Base-by-base conservation (phyloP, 495 filamentous ascomycete genomes). In the Penicillium crystallinum region DNA sequence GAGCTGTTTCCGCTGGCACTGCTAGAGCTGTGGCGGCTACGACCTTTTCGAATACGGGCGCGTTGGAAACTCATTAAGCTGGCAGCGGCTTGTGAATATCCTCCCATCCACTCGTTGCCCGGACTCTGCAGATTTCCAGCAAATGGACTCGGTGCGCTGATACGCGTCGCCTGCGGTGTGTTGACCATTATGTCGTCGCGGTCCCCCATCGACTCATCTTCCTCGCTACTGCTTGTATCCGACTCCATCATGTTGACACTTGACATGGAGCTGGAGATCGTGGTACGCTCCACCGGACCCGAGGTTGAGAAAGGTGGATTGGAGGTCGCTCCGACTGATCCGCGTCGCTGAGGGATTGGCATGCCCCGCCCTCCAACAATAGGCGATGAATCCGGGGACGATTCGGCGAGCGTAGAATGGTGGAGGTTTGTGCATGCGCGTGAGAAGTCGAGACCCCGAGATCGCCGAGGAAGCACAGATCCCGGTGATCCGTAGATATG, bases 381-480 rank as follows among this genome's bases (percentile, higher is more conserved):
- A 0, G 95, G 95, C 0, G 91, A 96, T 4, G 91, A 95, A 63
- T 96, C 91, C 11, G 95, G 93, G n/a, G 89, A 93, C 0, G 88
- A 86, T 58, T 91, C 85, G 48, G 91, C 91, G 7, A 97, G 77
- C 2, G 87, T 97, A 19, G 93, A 97, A 68, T 97, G 95, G 72
- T 98, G 93, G 10, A 98, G 79, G 57, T 90, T 95, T 4, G 93
- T 97, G 51, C 91, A 92, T 38, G 90, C 90, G 56, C 91, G 80
- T n/a, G 91, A 89, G 68, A 93, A 96, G 63, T 97, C 91, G 43
- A 95, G 70, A 25, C 91, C 91, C 21, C 91, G 82, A 6, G 90
- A 95, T 43, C 90, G 84, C 44, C 91, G 79, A 39, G 91, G 91
- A 12, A 97, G 79, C 15, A 91, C 85, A 14, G 89, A 93, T n/a